These are phyloP conservation scores for Rhodotorula babjevae DNA, from an alignment of 768 basidiomycete genomes.

Conservation along the genomic window DNA sequence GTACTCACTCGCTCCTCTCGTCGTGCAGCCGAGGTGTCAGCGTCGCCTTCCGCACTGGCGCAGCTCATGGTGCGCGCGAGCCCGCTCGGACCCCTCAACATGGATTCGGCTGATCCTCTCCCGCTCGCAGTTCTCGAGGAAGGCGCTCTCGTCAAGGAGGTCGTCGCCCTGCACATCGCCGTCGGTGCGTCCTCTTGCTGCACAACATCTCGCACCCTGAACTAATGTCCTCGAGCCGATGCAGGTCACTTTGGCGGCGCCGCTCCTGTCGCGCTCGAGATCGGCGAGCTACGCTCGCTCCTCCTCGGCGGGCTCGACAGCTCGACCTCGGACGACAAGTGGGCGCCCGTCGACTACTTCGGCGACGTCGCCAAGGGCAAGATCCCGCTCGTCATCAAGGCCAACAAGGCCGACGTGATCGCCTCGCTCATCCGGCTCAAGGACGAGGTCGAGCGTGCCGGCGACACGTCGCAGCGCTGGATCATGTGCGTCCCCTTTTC, in stretches of 20 bases:
- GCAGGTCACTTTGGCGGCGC: slow-evolving; percentile 50
- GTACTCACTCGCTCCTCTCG: not conserved
- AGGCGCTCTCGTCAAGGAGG: slow-evolving; percentile 61
- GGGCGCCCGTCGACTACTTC: not conserved
- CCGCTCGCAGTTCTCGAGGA: slow-evolving; percentile 50
- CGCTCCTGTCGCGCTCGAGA: slow-evolving; percentile 64
- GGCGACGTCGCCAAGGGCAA: slow-evolving; percentile 50
- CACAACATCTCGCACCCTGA: too few species aligned
- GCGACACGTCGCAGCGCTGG: slow-evolving; percentile 51
- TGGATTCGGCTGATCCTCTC: too few species aligned
- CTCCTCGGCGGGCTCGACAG: slow-evolving; percentile 48
- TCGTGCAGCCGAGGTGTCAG: not conserved
- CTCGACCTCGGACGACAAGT: not conserved
- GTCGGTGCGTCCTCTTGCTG: slow-evolving; percentile 48
- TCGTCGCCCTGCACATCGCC: slow-evolving; percentile 63
- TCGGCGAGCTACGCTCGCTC: slow-evolving; percentile 65
- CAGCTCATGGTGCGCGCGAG: slow-evolving; percentile 11
- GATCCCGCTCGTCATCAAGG: slow-evolving; percentile 60
- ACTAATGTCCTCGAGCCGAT: too few species aligned
- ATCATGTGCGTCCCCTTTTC: slow-evolving; percentile 47
- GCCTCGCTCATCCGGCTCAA: slow-evolving; percentile 63
- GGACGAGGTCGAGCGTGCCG: slow-evolving; percentile 55
- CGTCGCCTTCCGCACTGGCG: slow-evolving; percentile 24
- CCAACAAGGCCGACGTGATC: slow-evolving; percentile 66
- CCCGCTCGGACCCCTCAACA: too few species aligned